Evolutionary conservation across 768 basidiomycete genomes (phyloP).

Genomic region (Gautieria morchelliformis): DNA sequence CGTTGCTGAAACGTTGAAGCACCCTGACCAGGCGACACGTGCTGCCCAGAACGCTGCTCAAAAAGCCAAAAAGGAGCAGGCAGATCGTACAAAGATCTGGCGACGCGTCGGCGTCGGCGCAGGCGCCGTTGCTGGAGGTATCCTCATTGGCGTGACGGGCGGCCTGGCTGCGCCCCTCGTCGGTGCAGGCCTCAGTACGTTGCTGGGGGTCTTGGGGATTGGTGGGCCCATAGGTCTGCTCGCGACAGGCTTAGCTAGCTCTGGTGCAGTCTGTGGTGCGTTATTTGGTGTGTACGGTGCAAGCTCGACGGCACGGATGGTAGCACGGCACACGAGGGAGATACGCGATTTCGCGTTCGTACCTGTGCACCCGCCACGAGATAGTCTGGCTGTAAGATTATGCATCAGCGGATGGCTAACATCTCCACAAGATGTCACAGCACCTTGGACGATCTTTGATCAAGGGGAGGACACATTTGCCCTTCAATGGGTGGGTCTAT

Average conservation of each 20-base stretch:
- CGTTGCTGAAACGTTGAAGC: conserved; percentile 36
- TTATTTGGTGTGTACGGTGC: conserved; percentile 52
- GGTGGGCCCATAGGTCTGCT: conserved; percentile 43
- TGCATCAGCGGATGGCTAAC: conserved; percentile 50
- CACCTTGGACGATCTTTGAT: conserved; percentile 42
- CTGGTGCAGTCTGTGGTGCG: conserved; percentile 46
- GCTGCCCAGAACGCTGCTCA: conserved; percentile 35
- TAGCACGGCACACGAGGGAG: conserved; percentile 40
- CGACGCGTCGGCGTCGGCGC: conserved; percentile 40
- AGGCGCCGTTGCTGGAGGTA: conserved; percentile 45
- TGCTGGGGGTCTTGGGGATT: conserved; percentile 42
- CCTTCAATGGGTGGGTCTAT: conserved; percentile 41
- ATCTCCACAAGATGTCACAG: conserved; percentile 34
- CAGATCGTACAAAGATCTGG: conserved; percentile 29
- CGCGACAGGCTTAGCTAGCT: conserved; percentile 44
- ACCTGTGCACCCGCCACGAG: conserved; percentile 29
- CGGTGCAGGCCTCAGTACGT: conserved; percentile 40
- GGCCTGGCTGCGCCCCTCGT: conserved; percentile 50
- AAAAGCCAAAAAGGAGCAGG: conserved; percentile 31
- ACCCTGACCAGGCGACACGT: conserved; percentile 36
- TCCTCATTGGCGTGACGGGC: conserved; percentile 48
- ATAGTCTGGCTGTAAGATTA: conserved; percentile 39
- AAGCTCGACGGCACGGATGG: conserved; percentile 36
- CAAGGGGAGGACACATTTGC: conserved; percentile 42
- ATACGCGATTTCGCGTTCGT: conserved; percentile 44